Conservation (phyloP, 2,329 filamentous ascomycete genomes). For the Sclerotinia borealis region DNA sequence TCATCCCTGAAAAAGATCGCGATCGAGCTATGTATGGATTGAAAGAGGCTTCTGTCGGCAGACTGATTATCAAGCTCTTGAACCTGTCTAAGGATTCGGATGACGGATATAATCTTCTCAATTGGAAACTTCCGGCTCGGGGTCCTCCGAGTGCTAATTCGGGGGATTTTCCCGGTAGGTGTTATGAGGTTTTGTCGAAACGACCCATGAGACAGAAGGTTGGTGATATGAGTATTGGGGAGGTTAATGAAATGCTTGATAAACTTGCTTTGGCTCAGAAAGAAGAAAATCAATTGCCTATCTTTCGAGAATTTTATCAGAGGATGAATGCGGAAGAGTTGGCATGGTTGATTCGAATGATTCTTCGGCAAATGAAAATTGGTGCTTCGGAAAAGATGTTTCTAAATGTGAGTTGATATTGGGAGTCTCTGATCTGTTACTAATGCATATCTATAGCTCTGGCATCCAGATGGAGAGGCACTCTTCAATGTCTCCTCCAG, state of each 20-base stretch:
- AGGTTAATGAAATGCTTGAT: slow-evolving; percentile 85
- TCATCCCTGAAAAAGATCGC: slow-evolving; percentile 86
- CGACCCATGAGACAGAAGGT: slow-evolving; percentile 67
- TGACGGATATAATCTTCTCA: slow-evolving; percentile 75
- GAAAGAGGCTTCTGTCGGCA: slow-evolving; percentile 87
- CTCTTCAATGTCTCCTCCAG: slow-evolving; percentile 89
- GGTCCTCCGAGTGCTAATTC: slow-evolving; percentile 58
- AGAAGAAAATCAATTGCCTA: slow-evolving; percentile 76
- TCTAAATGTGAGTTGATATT: slow-evolving; percentile 45
- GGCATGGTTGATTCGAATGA: slow-evolving; percentile 90
- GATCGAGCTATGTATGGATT: slow-evolving; percentile 90
- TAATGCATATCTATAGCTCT: slow-evolving; percentile 50
- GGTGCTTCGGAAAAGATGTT: slow-evolving; percentile 84
- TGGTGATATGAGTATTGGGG: slow-evolving; percentile 77
- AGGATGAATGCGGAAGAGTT: slow-evolving; percentile 91
- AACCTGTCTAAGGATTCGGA: slow-evolving; percentile 88
- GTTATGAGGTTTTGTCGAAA: slow-evolving; percentile 80
- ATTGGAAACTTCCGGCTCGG: slow-evolving; percentile 86
- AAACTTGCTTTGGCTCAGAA: slow-evolving; percentile 66
- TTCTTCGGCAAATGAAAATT: slow-evolving; percentile 70
- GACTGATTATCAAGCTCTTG: slow-evolving; percentile 83
- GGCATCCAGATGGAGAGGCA: slow-evolving; percentile 71
- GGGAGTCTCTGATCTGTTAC: not conserved
- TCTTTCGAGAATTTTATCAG: slow-evolving; percentile 79
- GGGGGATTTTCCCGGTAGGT: slow-evolving; percentile 88